Conservation (phyloP, 371 early-diverging fungal genomes). For the Rhizopus arrhizus region DNA sequence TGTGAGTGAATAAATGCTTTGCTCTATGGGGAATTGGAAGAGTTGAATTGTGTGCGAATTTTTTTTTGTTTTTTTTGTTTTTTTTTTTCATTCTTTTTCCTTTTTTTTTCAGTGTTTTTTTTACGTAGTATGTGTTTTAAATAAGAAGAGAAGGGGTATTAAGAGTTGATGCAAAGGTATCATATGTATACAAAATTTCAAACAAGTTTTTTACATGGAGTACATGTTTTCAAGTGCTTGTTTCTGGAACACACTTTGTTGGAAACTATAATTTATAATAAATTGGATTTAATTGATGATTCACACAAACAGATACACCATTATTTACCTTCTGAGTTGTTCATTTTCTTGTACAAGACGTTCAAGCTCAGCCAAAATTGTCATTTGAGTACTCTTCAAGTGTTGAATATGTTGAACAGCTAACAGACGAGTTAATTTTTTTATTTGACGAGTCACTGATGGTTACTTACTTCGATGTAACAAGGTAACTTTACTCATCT, state of each 20-base stretch:
- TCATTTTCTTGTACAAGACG: conserved; percentile 42
- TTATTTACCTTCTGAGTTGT: conserved; percentile 35
- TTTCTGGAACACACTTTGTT: conserved; percentile 52
- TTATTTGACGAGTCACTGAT: background rate
- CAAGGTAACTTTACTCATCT: conserved; percentile 49
- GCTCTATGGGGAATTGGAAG: too few species aligned
- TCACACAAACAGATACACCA: conserved; percentile 11
- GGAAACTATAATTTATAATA: conserved; percentile 32
- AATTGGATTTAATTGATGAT: background rate
- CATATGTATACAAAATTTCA: background rate
- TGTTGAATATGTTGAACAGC: conserved; percentile 46
- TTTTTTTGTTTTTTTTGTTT: background rate
- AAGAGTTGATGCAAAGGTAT: conserved; percentile 8
- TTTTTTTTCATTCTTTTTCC: background rate
- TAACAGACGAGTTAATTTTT: background rate
- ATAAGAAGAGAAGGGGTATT: conserved; percentile 6
- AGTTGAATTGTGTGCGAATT: too few species aligned
- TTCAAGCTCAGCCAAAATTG: conserved; percentile 40
- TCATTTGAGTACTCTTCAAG: conserved; percentile 36
- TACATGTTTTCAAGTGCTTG: conserved; percentile 57
- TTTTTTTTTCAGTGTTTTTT: background rate
- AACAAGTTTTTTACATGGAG: conserved; percentile 24
- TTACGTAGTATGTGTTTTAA: background rate
- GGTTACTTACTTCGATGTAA: conserved; percentile 42
- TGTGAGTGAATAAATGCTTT: too few species aligned